Evolutionary conservation across 805 yeast genomes (phyloP).

Genomic region (Myxozyma geophila): DNA sequence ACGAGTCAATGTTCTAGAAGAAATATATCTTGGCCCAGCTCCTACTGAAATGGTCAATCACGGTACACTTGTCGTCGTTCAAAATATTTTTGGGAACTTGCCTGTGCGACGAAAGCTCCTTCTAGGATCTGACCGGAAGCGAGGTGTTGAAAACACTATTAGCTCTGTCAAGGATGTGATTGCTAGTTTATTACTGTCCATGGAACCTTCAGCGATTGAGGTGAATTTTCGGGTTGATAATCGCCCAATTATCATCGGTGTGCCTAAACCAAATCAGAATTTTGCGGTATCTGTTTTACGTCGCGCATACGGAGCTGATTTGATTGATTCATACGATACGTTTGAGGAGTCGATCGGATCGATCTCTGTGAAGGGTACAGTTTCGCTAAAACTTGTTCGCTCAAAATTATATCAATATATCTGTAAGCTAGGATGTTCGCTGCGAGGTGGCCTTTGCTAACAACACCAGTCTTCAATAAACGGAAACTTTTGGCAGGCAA

Average conservation of each 20-base stretch:
- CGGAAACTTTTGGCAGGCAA: conserved; percentile 9
- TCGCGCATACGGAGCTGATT: conserved; percentile 12
- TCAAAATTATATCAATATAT: conserved; percentile 26
- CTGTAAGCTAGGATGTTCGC: conserved; percentile 8
- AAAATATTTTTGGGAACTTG: conserved; percentile 36
- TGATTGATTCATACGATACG: background rate
- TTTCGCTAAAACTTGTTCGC: conserved; percentile 3
- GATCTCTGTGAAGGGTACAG: conserved; percentile 10
- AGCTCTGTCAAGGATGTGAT: background rate
- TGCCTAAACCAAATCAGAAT: background rate
- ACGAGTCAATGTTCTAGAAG: conserved; percentile 24
- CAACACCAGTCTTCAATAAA: conserved; percentile 11
- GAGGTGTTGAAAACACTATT: background rate
- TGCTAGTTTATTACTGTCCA: background rate
- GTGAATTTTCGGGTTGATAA: conserved; percentile 12
- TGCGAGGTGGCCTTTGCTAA: background rate
- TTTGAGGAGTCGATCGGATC: background rate
- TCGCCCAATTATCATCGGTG: background rate
- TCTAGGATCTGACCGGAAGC: background rate
- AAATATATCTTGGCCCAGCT: conserved; percentile 14
- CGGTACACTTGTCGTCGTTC: conserved; percentile 39
- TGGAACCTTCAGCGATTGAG: background rate
- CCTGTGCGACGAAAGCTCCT: conserved; percentile 39
- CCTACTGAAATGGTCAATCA: background rate
- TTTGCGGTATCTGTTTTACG: background rate